Conservation (phyloP, 768 basidiomycete species). For the Rhodotorula kratochvilovae region DNA sequence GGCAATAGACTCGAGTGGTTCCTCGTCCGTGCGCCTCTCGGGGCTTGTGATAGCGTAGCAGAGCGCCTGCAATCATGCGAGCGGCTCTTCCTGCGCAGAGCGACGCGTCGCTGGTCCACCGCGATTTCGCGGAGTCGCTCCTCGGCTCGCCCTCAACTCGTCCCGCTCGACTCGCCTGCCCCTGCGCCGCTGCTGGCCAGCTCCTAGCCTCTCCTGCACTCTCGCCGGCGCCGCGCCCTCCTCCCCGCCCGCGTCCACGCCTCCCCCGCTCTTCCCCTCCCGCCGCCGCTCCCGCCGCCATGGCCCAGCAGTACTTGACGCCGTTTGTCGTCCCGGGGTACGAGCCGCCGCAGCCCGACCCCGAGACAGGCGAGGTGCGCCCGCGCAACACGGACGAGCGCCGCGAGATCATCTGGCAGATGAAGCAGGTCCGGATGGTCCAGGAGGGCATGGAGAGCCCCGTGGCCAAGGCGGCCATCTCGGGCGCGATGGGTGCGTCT, state of each 20-base stretch:
- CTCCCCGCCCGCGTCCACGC: not conserved
- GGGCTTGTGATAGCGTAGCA: too few relatives aligned
- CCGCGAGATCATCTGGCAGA: conserved; percentile 59
- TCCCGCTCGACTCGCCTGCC: too few relatives aligned
- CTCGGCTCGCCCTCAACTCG: too few relatives aligned
- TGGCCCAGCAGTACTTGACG: conserved; percentile 20
- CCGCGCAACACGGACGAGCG: conserved; percentile 67
- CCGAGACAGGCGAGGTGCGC: conserved; percentile 14
- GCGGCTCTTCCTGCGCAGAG: too few relatives aligned
- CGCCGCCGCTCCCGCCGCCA: not conserved
- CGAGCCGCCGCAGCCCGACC: conserved; percentile 28
- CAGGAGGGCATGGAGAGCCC: conserved; percentile 76
- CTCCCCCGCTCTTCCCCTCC: not conserved
- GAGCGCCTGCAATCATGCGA: too few relatives aligned
- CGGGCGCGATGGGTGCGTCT: conserved; percentile 72
- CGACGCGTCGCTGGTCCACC: too few relatives aligned
- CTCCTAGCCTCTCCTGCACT: too few relatives aligned
- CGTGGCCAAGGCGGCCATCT: conserved; percentile 70
- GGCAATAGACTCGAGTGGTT: too few relatives aligned
- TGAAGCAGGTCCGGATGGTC: conserved; percentile 73
- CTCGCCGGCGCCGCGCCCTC: not conserved
- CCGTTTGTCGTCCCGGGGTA: conserved; percentile 40
- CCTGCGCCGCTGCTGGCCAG: too few relatives aligned
- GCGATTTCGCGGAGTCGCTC: too few relatives aligned
- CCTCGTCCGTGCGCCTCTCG: too few relatives aligned